Conservation (phyloP, 768 basidiomycete genomes). For the Nidularia sp. region DNA sequence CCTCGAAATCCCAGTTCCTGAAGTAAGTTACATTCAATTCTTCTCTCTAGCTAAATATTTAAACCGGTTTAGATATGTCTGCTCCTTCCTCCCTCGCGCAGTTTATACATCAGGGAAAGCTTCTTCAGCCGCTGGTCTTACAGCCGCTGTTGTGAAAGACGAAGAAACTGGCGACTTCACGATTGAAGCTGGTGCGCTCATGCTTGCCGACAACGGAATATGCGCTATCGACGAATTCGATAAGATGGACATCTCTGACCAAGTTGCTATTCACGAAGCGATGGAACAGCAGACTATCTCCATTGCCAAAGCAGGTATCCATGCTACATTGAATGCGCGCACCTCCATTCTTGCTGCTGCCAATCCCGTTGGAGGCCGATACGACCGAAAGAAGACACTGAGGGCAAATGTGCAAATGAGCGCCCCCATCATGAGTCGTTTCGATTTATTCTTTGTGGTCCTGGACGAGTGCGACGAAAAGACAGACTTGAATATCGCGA, state of each 20-base stretch:
- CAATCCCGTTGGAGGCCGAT: conserved; percentile 95
- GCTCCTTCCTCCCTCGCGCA: conserved; percentile 95
- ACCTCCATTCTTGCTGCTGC: conserved; percentile 98
- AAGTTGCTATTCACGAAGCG: conserved; percentile 99
- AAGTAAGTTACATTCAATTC: conserved; percentile 56
- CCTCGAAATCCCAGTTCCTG: conserved; percentile 97
- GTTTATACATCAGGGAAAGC: conserved; percentile 99
- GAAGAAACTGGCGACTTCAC: conserved; percentile 99
- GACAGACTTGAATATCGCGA: conserved; percentile 89
- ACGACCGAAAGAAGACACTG: conserved; percentile 90
- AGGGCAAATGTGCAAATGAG: conserved; percentile 96
- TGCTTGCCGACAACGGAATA: conserved; percentile 99
- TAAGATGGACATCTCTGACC: conserved; percentile 99
- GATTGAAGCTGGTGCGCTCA: conserved; percentile 97
- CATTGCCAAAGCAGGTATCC: conserved; percentile 98
- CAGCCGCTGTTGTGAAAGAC: conserved; percentile 96
- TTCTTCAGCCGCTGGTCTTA: conserved; percentile 97
- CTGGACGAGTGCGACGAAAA: conserved; percentile 95
- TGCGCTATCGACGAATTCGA: conserved; percentile 99
- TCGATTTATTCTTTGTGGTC: conserved; percentile 97
- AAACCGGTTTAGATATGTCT: conserved; percentile 64
- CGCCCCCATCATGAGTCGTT: conserved; percentile 98
- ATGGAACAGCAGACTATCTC: conserved; percentile 99
- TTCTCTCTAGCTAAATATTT: not conserved
- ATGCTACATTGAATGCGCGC: conserved; percentile 95